Conservation (phyloP, 2,329 filamentous ascomycete genomes). For the Aspergillus sp. region DNA sequence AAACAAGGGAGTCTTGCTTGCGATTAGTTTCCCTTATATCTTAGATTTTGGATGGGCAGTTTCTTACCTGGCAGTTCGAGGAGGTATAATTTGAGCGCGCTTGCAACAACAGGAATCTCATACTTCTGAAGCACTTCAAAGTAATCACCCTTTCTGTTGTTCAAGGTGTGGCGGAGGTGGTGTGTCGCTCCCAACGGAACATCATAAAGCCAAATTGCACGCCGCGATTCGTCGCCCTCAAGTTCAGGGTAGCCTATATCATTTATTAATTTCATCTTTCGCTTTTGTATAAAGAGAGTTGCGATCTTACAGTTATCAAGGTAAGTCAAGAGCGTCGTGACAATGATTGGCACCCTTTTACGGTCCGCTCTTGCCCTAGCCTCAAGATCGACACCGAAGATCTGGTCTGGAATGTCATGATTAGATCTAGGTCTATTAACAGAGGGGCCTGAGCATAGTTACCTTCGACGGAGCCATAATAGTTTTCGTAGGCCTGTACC, state of each 20-base stretch:
- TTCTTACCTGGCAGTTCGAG: slow-evolving; percentile 85
- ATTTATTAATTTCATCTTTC: slow-evolving; percentile 5
- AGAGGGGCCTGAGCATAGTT: slow-evolving; percentile 15
- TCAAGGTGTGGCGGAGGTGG: slow-evolving; percentile 76
- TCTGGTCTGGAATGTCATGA: slow-evolving; percentile 65
- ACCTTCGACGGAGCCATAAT: slow-evolving; percentile 93
- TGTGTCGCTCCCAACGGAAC: slow-evolving; percentile 84
- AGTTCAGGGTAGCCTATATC: slow-evolving; percentile 80
- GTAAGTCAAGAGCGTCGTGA: slow-evolving; percentile 92
- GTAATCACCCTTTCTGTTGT: slow-evolving; percentile 79
- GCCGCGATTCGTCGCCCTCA: slow-evolving; percentile 89
- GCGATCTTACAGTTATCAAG: slow-evolving; percentile 70
- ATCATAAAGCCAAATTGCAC: slow-evolving; percentile 91
- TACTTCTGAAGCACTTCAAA: slow-evolving; percentile 79
- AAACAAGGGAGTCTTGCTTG: slow-evolving; percentile 84
- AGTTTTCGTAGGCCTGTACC: slow-evolving; percentile 95
- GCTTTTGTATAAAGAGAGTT: neutral
- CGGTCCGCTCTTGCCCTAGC: slow-evolving; percentile 88
- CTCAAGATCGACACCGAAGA: slow-evolving; percentile 97
- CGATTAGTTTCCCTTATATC: slow-evolving; percentile 10
- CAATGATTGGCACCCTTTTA: slow-evolving; percentile 88
- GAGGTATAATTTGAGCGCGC: slow-evolving; percentile 88
- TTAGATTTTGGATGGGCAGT: neutral
- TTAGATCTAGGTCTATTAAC: slow-evolving; percentile 12
- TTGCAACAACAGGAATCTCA: slow-evolving; percentile 91